Conservation (phyloP, 208 protist genomes). For the Crithidia expoeki region DNA sequence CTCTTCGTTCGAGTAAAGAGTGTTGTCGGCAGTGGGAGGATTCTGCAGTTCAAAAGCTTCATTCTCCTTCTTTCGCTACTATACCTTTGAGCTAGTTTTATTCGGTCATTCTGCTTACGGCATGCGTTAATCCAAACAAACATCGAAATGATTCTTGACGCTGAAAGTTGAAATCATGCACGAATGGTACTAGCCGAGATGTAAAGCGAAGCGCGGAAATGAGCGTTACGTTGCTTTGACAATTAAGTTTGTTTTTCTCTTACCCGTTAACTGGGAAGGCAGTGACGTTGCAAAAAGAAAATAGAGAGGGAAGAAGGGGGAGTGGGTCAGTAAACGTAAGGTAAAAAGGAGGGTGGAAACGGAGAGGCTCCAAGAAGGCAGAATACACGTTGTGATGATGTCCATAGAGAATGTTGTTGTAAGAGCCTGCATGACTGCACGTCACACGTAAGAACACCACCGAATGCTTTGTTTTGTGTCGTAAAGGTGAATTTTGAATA, state of each 20-base stretch:
- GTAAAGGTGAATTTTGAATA: too few relatives aligned
- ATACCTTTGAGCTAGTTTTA: background rate
- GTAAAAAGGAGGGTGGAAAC: background rate
- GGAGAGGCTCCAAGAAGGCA: background rate
- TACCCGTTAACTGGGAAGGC: too few relatives aligned
- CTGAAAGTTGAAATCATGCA: slow-evolving; percentile 11
- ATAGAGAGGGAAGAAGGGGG: background rate
- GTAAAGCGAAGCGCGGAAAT: too few relatives aligned
- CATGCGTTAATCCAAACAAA: slow-evolving; percentile 49
- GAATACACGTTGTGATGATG: background rate
- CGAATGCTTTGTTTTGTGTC: too few relatives aligned
- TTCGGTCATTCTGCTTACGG: slow-evolving; percentile 55
- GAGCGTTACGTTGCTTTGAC: too few relatives aligned
- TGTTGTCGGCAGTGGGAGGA: background rate
- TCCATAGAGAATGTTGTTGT: too few relatives aligned
- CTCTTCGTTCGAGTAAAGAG: too few relatives aligned
- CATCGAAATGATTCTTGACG: slow-evolving; percentile 12
- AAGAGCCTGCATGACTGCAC: too few relatives aligned
- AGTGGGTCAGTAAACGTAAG: background rate
- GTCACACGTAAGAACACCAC: too few relatives aligned
- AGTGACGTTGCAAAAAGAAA: too few relatives aligned
- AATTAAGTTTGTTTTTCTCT: too few relatives aligned
- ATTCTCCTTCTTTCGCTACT: background rate
- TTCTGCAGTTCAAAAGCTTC: background rate
- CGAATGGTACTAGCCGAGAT: background rate